phyloP scores from a whole-genome alignment of 495 filamentous ascomycete species.

The Elasticomyces elasticus region DNA sequence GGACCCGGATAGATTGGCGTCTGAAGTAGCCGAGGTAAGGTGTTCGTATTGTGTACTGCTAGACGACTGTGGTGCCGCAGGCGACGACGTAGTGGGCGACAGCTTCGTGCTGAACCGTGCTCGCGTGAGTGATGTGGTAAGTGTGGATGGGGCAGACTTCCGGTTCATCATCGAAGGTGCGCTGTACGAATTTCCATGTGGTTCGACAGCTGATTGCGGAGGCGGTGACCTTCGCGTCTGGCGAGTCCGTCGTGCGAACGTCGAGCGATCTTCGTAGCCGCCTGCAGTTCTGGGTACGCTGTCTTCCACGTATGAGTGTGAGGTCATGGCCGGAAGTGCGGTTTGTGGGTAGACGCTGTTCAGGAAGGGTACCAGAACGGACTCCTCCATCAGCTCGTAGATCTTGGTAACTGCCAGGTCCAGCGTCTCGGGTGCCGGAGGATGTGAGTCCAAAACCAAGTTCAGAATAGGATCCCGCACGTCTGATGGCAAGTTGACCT shows the following conservation, averaged over 20 bases:
- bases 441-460: constrained; percentile 48
- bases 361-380: constrained; percentile 74
- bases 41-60: no score
- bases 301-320: constrained; percentile 18
- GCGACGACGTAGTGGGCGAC: constrained; percentile 5
- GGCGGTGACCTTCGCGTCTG: constrained; percentile 18
- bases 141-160: constrained; percentile 28
- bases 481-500: constrained; percentile 84
- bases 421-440: constrained; percentile 67
- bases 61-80: no score
- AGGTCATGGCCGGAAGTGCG: constrained; percentile 16
- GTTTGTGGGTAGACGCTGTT: constrained; percentile 39
- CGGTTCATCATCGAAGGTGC: constrained; percentile 15
- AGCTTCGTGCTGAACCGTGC: constrained; percentile 21
- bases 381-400: constrained; percentile 95
- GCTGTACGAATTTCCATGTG: constrained; percentile 11
- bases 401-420: constrained; percentile 86
- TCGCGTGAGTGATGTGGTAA: constrained; percentile 24
- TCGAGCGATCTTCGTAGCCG: constrained; percentile 24
- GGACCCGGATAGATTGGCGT: neutral
- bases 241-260: constrained; percentile 7
- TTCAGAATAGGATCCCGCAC: constrained; percentile 73
- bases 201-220: constrained; percentile 16
- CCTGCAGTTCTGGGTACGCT: constrained; percentile 18
- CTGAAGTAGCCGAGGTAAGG: constrained; percentile 3